phyloP scores from a whole-genome alignment of 1,284 basidiomycete species.

The Rhodotorula sp. region DNA sequence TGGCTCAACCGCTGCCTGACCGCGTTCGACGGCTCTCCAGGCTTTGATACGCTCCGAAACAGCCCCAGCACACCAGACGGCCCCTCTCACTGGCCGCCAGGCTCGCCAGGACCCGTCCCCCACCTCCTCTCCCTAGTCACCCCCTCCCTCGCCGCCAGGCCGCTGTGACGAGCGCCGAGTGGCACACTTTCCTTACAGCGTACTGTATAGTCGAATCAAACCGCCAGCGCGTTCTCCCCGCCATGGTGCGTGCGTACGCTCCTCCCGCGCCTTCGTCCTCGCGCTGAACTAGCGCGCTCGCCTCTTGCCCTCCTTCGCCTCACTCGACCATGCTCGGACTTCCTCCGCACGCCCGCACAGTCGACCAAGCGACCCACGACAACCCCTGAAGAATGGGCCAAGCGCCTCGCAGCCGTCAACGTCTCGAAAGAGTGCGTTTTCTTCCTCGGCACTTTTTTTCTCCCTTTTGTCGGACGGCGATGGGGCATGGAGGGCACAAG shows the following conservation, averaged over 20 bases:
- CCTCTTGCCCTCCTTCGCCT: background rate
- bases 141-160: no score
- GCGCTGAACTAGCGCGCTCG: background rate
- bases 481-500: background rate
- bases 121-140: no score
- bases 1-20: no score
- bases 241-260: conserved; percentile 1
- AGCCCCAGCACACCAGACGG: no score
- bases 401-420: conserved; percentile 51
- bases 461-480: conserved; percentile 5
- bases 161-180: no score
- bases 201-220: no score
- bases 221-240: no score
- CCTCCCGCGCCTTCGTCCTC: background rate
- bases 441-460: conserved; percentile 4
- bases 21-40: no score
- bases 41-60: no score
- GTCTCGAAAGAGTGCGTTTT: conserved; percentile 56
- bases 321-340: background rate
- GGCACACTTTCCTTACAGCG: no score
- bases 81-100: no score
- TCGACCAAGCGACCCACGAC: conserved; percentile 23
- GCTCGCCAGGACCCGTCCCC: no score
- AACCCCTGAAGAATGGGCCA: conserved; percentile 52
- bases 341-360: conserved; percentile 5